A percentile compares a stretch with the other conserved stretches of the same genome.
phyloP scores from a whole-genome alignment of 768 basidiomycete species.

The Exsudoporus frostii region DNA sequence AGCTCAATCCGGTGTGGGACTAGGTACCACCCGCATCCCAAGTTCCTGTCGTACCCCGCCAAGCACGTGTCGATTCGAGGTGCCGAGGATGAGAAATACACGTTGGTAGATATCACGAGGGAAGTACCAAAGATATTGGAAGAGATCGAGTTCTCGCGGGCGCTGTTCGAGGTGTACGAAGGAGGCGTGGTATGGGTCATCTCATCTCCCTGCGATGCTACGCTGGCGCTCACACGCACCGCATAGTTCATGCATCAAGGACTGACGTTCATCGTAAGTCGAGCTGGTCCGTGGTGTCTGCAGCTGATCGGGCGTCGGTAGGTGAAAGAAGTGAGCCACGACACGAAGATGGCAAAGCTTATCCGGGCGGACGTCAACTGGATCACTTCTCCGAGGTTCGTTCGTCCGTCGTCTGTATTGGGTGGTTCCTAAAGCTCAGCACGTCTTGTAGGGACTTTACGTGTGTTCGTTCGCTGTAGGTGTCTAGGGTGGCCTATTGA shows the following conservation, averaged over 20 bases:
- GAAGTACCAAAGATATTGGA: slow-evolving; percentile 52
- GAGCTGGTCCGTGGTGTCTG: background rate
- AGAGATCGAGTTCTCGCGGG: slow-evolving; percentile 79
- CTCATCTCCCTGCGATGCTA: background rate
- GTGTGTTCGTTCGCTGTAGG: slow-evolving; percentile 38
- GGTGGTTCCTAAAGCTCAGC: background rate
- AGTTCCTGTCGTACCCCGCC: slow-evolving; percentile 74
- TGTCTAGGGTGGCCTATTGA: background rate
- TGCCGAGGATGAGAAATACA: slow-evolving; percentile 74
- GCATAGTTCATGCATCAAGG: slow-evolving; percentile 86
- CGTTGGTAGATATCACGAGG: slow-evolving; percentile 61
- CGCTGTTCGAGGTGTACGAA: slow-evolving; percentile 86
- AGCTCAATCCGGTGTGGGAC: background rate
- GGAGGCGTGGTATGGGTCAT: slow-evolving; percentile 68
- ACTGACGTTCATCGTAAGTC: slow-evolving; percentile 66
- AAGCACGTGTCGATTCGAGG: slow-evolving; percentile 74
- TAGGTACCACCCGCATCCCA: slow-evolving; percentile 83
- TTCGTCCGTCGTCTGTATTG: background rate
- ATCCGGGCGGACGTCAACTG: slow-evolving; percentile 78
- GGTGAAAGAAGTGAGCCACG: slow-evolving; percentile 81
- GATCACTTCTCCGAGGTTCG: slow-evolving; percentile 69
- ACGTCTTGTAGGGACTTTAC: slow-evolving; percentile 60
- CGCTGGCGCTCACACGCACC: slow-evolving; percentile 1
- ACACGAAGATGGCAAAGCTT: slow-evolving; percentile 67
- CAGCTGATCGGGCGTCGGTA: slow-evolving; percentile 25